Percentiles rank a stretch among this genome's conserved stretches.
These are phyloP conservation scores for Orbilia oligospora DNA, from an alignment of 2,329 filamentous ascomycete genomes.

Conservation along the genomic window DNA sequence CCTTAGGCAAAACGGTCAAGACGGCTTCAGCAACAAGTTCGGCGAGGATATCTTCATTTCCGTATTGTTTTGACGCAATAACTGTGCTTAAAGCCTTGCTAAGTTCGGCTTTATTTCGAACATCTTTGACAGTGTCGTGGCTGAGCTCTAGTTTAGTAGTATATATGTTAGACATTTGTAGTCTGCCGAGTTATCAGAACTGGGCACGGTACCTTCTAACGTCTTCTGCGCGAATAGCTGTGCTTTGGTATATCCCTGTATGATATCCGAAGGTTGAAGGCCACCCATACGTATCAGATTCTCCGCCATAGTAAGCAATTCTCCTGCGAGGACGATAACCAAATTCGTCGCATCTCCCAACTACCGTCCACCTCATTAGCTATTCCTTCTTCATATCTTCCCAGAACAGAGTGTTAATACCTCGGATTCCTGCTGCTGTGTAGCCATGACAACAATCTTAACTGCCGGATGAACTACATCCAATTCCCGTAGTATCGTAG, in stretches of 20 bases:
- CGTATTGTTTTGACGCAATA: conserved; percentile 95
- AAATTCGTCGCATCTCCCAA: conserved; percentile 99
- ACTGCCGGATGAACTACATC: conserved; percentile 98
- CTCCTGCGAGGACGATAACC: conserved; percentile 94
- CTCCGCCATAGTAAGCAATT: conserved; percentile 96
- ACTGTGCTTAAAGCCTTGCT: conserved; percentile 97
- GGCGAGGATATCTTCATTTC: conserved; percentile 89
- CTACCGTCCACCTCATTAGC: conserved; percentile 63
- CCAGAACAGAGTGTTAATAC: conserved; percentile 37
- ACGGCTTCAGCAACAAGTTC: conserved; percentile 87
- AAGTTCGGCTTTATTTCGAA: conserved; percentile 84
- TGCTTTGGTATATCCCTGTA: conserved; percentile 94
- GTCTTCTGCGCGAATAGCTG: conserved; percentile 87
- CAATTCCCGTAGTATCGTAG: conserved; percentile 95
- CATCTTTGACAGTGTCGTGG: conserved; percentile 89
- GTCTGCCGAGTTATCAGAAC: neutral
- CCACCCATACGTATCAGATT: conserved; percentile 91
- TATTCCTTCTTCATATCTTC: neutral
- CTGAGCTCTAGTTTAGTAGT: conserved; percentile 75
- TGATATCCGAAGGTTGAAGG: conserved; percentile 97
- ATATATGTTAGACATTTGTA: neutral
- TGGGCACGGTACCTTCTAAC: conserved; percentile 75
- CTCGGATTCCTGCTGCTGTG: conserved; percentile 97
- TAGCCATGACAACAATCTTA: conserved; percentile 98
- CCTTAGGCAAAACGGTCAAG: conserved; percentile 93